Evolutionary conservation across 176 grass and related monocot species (phyloP).

Genomic region (Zea luxurians): DNA sequence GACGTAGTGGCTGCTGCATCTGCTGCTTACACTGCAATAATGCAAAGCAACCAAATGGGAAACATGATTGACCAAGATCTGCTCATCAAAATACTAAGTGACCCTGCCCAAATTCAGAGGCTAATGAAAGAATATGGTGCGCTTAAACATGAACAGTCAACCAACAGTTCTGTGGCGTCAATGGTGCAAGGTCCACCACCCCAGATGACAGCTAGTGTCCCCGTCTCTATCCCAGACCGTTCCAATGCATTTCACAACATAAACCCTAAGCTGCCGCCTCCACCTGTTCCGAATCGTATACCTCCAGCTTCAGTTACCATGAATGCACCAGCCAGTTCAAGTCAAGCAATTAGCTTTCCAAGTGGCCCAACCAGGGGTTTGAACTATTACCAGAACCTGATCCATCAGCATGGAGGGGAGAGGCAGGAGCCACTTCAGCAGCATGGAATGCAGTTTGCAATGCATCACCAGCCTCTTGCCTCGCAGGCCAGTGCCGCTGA

Average conservation of each 20-base stretch:
- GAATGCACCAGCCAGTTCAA: slow-evolving; percentile 42
- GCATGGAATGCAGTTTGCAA: slow-evolving; percentile 43
- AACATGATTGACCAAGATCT: slow-evolving; percentile 75
- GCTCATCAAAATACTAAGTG: slow-evolving; percentile 87
- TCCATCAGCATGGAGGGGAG: slow-evolving; percentile 89
- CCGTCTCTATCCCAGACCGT: slow-evolving; percentile 24
- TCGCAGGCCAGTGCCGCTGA: slow-evolving; percentile 31
- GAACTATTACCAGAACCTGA: slow-evolving; percentile 74
- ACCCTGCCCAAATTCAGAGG: slow-evolving; percentile 76
- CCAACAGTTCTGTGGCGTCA: slow-evolving; percentile 42
- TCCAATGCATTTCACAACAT: slow-evolving; percentile 30
- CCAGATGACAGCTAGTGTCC: slow-evolving; percentile 28
- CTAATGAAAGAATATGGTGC: slow-evolving; percentile 62
- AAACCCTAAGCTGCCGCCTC: slow-evolving; percentile 32
- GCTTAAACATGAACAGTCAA: slow-evolving; percentile 45
- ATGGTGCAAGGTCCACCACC: slow-evolving; percentile 26
- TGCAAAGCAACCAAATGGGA: slow-evolving; percentile 78
- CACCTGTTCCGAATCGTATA: slow-evolving; percentile 35
- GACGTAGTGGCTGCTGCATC: slow-evolving; percentile 75
- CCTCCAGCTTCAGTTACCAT: slow-evolving; percentile 32
- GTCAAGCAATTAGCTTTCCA: slow-evolving; percentile 36
- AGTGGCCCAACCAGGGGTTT: slow-evolving; percentile 44
- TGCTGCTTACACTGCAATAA: slow-evolving; percentile 82
- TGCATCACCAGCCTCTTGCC: slow-evolving; percentile 41
- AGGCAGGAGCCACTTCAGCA: slow-evolving; percentile 49